Evolutionary conservation across 1,284 basidiomycete genomes (phyloP).

Genomic region (Tilletiopsis washingtonensis): DNA sequence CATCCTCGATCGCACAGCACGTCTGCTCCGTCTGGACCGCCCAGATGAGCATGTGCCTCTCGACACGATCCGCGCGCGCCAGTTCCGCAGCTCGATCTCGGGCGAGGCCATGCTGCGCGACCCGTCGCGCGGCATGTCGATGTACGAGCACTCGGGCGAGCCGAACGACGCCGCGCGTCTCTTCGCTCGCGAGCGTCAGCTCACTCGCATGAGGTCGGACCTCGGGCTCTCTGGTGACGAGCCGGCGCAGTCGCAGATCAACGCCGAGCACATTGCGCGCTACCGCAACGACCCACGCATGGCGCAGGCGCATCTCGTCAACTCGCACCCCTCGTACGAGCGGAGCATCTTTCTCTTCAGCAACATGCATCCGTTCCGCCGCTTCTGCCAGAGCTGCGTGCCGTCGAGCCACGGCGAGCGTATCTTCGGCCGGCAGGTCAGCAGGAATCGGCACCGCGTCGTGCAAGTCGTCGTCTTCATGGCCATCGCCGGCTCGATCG

Average conservation of each 20-base stretch:
- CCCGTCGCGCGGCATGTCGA: not conserved
- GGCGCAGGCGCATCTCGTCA: conserved; percentile 78
- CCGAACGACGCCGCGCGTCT: conserved; percentile 41
- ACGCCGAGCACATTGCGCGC: conserved; percentile 40
- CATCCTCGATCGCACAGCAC: conserved; percentile 20
- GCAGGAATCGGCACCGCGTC: conserved; percentile 56
- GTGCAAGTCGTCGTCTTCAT: conserved; percentile 70
- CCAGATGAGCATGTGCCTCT: conserved; percentile 60
- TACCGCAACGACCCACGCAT: conserved; percentile 63
- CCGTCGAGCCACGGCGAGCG: conserved; percentile 73
- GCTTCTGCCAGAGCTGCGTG: conserved; percentile 74
- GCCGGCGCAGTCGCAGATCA: conserved; percentile 14
- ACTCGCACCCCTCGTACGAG: conserved; percentile 81
- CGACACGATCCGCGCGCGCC: conserved; percentile 42
- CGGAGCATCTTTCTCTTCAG: conserved; percentile 82
- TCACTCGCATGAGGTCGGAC: conserved; percentile 49
- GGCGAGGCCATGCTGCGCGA: conserved; percentile 16
- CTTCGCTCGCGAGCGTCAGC: conserved; percentile 60
- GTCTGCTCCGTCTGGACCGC: conserved; percentile 52
- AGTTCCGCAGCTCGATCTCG: conserved; percentile 26
- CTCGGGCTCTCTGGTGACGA: conserved; percentile 26
- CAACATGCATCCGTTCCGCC: conserved; percentile 68
- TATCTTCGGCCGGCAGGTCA: conserved; percentile 52
- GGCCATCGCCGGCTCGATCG: conserved; percentile 73
- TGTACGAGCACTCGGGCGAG: conserved; percentile 11